Percentiles rank a stretch among this genome's conserved stretches.
These are phyloP conservation scores for Acacia pycnantha DNA, from an alignment of 331 rosid species.

Conservation along the genomic window DNA sequence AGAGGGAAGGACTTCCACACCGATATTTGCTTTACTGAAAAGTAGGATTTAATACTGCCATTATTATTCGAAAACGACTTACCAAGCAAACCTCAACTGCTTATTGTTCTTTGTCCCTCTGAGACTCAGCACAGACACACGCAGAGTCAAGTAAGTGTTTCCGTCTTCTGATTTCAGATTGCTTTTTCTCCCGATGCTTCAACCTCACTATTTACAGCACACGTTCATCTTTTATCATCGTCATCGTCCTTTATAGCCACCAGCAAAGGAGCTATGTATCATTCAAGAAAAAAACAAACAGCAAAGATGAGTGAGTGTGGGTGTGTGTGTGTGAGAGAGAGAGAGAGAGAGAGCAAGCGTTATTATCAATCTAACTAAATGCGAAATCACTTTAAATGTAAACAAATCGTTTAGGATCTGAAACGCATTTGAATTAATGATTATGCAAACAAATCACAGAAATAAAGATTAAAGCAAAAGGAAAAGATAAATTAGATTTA, in stretches of 20 bases:
- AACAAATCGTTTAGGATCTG: conserved; percentile 19
- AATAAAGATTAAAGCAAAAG: not conserved
- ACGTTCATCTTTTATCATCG: conserved; percentile 6
- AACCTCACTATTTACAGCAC: conserved; percentile 3
- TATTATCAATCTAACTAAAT: conserved; percentile 12
- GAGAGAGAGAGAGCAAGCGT: not conserved
- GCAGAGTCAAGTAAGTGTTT: conserved; percentile 9
- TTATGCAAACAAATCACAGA: not conserved
- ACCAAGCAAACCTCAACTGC: conserved; percentile 60
- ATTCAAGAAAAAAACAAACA: not conserved
- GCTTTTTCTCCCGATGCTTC: conserved; percentile 7
- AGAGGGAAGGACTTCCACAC: conserved; percentile 28
- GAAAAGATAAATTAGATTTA: not conserved
- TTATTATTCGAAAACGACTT: conserved; percentile 79
- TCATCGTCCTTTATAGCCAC: conserved; percentile 1
- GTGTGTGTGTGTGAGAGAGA: not conserved
- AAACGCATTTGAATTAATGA: conserved; percentile 23
- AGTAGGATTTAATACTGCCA: conserved; percentile 40
- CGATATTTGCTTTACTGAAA: conserved; percentile 34
- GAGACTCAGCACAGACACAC: conserved; percentile 20
- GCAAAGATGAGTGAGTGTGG: not conserved
- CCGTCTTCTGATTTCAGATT: not conserved
- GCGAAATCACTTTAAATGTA: not conserved
- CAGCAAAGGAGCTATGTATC: not conserved
- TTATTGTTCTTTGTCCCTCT: conserved; percentile 38